Evolutionary conservation across 2,329 filamentous ascomycete genomes (phyloP).

Genomic region (Malbranchea zuffiana): DNA sequence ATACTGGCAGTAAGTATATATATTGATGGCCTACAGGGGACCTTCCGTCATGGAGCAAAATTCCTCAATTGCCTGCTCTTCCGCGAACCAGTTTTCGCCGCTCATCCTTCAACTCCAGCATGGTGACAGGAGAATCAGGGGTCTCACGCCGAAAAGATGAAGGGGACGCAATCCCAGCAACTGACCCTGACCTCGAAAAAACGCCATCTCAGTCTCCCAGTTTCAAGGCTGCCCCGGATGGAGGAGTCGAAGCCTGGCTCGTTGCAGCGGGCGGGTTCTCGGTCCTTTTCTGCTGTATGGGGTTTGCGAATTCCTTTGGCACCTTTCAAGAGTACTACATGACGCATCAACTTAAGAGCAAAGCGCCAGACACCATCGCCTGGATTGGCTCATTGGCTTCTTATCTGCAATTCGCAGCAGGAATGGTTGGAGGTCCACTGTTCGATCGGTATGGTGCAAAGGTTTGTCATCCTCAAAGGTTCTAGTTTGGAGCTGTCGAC

Average conservation of each 20-base stretch:
- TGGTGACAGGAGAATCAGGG: no score
- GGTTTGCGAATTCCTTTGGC: constrained; percentile 38
- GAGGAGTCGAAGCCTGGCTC: constrained; percentile 21
- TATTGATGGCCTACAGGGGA: no score
- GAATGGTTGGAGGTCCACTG: constrained; percentile 29
- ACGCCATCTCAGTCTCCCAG: background rate
- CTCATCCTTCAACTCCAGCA: no score
- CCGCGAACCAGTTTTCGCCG: no score
- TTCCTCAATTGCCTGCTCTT: no score
- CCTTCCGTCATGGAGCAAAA: no score
- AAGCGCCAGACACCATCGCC: constrained; percentile 27
- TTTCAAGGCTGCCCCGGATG: constrained; percentile 25
- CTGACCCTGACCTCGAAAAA: no score
- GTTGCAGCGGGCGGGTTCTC: constrained; percentile 18
- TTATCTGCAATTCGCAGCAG: constrained; percentile 30
- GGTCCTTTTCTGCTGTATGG: constrained; percentile 32
- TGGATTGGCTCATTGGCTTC: constrained; percentile 36
- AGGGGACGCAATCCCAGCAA: no score
- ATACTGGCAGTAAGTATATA: no score
- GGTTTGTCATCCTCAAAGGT: constrained; percentile 19
- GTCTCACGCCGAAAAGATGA: no score
- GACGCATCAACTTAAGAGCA: constrained; percentile 24
- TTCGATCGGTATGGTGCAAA: constrained; percentile 35
- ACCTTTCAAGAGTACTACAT: constrained; percentile 38
- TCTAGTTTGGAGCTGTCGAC: constrained; percentile 14